Evolutionary conservation across 2,329 filamentous ascomycete genomes (phyloP).

Genomic region (Eutypella sp.): DNA sequence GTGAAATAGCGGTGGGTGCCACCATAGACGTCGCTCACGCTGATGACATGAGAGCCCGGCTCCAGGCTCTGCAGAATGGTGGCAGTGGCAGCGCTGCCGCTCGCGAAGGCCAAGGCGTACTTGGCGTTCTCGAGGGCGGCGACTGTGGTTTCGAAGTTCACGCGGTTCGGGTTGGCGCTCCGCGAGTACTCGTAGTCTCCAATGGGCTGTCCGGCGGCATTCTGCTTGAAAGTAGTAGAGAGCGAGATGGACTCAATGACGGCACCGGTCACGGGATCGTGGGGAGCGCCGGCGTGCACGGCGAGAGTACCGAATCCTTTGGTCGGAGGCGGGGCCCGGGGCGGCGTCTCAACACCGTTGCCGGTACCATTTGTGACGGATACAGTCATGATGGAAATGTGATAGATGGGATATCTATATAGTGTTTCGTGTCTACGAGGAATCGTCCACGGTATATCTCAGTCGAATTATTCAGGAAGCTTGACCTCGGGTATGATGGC

Average conservation of each 20-base stretch:
- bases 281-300: slow-evolving; percentile 87
- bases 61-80: slow-evolving; percentile 90
- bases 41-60: slow-evolving; percentile 87
- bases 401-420: too few species aligned
- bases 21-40: slow-evolving; percentile 95
- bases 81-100: slow-evolving; percentile 89
- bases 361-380: slow-evolving; percentile 34
- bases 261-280: slow-evolving; percentile 86
- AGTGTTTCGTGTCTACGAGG: too few species aligned
- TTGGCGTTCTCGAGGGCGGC: slow-evolving; percentile 89
- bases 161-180: slow-evolving; percentile 89
- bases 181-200: slow-evolving; percentile 91
- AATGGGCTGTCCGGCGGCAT: slow-evolving; percentile 77
- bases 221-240: slow-evolving; percentile 94
- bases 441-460: neutral
- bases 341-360: slow-evolving; percentile 63
- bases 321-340: slow-evolving; percentile 65
- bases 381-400: slow-evolving; percentile 18
- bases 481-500: too few species aligned
- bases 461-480: neutral
- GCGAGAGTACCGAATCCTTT: slow-evolving; percentile 88
- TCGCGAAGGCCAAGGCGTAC: slow-evolving; percentile 90
- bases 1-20: slow-evolving; percentile 99
- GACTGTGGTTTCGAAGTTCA: slow-evolving; percentile 89
- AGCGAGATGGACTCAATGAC: slow-evolving; percentile 96